Conservation (phyloP, 768 basidiomycete species). For the Podaxis sp. region DNA sequence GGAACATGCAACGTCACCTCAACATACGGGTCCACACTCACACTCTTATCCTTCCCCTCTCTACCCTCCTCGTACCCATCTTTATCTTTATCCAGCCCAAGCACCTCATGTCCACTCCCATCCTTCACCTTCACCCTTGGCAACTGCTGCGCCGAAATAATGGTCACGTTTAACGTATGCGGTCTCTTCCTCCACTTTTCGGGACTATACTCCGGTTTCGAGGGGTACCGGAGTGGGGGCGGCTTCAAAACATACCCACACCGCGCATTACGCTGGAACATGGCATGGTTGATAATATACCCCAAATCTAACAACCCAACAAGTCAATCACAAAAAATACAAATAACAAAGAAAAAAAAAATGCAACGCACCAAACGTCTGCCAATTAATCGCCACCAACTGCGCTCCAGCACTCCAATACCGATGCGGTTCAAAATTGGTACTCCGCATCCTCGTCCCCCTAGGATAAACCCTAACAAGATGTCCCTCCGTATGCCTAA, state of each 20-base stretch:
- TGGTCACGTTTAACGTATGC: constrained; percentile 60
- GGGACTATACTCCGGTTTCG: constrained; percentile 41
- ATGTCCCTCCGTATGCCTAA: constrained; percentile 88
- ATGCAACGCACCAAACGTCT: constrained; percentile 73
- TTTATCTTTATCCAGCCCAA: neutral
- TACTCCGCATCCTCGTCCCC: constrained; percentile 75
- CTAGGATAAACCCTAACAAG: constrained; percentile 88
- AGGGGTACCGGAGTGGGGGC: constrained; percentile 52
- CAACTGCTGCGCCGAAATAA: constrained; percentile 43
- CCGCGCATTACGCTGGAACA: constrained; percentile 92
- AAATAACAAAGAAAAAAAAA: neutral
- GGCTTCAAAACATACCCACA: constrained; percentile 93
- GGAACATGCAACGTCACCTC: constrained; percentile 73
- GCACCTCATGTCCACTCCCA: constrained; percentile 15
- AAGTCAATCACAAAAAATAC: neutral
- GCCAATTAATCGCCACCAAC: constrained; percentile 95
- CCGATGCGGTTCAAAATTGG: constrained; percentile 88
- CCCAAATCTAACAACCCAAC: constrained; percentile 62
- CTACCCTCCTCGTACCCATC: neutral
- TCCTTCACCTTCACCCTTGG: constrained; percentile 66
- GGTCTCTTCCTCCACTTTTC: constrained; percentile 50
- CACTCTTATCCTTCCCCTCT: neutral
- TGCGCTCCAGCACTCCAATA: constrained; percentile 92
- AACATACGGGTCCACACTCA: constrained; percentile 56
- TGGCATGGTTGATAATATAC: constrained; percentile 90